Base-by-base conservation (phyloP, 2,329 filamentous ascomycete species). In the Clonostachys rhizophaga region DNA sequence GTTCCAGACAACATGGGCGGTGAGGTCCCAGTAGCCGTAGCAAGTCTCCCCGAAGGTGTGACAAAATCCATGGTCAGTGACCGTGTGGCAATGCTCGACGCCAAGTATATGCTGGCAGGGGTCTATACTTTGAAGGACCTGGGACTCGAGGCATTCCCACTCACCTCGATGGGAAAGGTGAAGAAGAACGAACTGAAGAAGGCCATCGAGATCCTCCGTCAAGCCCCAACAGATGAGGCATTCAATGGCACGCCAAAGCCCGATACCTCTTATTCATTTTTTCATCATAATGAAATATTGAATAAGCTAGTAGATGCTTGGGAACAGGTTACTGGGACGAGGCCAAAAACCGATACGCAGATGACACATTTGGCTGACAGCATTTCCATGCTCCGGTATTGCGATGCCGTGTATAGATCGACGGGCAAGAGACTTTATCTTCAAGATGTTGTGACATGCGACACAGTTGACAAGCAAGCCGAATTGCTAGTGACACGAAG, bases 21-120 rank as follows among this genome's bases (percentile, higher is more conserved):
- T 5, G 72, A 77, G 50, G 63, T 77, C 4, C 69, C 71, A 1
- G 65, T 76, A 13, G 74, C 74, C 3, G 56, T 76, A 12, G 65
- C 74, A 24, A 55, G 59, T 34, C 49, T 65, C 4, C 60, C 65
- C 1, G 36, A 60, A n/a, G 52, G 55, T 4, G 51, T 56, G 1
- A 51, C 64, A 30, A 70, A 69, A 51, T 35, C 52, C 1, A 55
- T 61, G 16, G 53, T 69, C n/a, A 48, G 56, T 39, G 51, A 61
- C 42, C 61, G 60, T 43, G 56, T 62, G 4, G 52, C 56, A 33
- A 50, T 45, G 5, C 41, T 69, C 3, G 70, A 71, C 6, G 53
- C 62, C 18, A 65, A 64, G n/a, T 70, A 67, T 40, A 60, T 63
- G 1, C 60, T 73, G 1, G 67, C 66, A 43, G 56, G 59, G 12